Evolutionary conservation across 345 rosid genomes (phyloP), one percentile per base, ranked within the genome.

Genomic region (Dipteronia dyeriana): DNA sequence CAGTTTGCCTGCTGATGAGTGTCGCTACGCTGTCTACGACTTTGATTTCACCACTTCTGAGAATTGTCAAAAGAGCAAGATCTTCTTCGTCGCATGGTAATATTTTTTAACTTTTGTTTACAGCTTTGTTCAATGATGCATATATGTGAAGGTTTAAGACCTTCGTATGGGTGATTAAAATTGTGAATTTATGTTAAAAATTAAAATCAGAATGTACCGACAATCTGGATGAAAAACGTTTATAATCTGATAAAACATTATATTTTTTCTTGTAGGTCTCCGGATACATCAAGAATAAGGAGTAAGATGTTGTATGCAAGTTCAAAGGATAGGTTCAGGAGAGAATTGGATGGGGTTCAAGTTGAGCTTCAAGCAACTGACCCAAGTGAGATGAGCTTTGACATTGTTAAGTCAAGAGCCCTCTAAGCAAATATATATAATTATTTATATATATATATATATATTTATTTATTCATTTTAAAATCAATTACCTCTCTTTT

Each of bases 251-350:
- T 31, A 4, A 31, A 31, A 31, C 34, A 4, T 4, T 34, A 34
- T 34, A 34, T 34, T 4, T 34, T 34, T 34, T 4, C 38, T 4
- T 34, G 38, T 34, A 91, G 97, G 97, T 64, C 95, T 17, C 97
- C 97, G 1, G 97, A 92, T 60, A 66, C 88, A 25, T 80, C 95
- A 39, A 88, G 78, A 57, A 91, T 89, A 54, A 57, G 95, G 83
- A 89, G 92, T 73, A 92, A 92, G 82, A 92, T 92, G 97, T 75
- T 92, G 77, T 92, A 92, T 66, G 97, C 94, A 4, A 92, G 97
- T 82, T 88, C 96, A 51, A 91, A 90, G 79, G 96, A 91, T 66
- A 87, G 94, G 66, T 90, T 91, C 86, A 91, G 86, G 84, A 88
- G 94, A 79, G 92, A 90, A 70, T 14, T 91, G 81, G 92, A 90